Percentiles rank a stretch among this genome's conserved stretches.
Evolutionary conservation across 1,284 basidiomycete genomes (phyloP).

Genomic region (Moniliella sp.): DNA sequence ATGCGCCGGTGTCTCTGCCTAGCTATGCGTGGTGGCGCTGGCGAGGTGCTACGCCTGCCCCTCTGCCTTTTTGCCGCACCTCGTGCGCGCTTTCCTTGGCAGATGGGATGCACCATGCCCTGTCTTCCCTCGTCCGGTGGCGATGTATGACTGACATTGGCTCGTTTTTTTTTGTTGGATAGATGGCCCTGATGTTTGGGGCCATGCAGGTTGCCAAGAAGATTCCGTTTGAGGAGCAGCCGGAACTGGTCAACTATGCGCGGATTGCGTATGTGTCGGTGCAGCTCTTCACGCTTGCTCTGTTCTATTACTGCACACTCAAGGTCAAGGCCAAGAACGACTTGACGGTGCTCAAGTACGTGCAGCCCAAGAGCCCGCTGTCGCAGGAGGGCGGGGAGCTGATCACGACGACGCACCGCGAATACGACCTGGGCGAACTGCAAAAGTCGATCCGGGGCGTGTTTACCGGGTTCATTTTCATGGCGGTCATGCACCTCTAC

Average conservation of each 20-base stretch:
- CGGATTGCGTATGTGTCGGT: conserved; percentile 59
- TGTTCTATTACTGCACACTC: conserved; percentile 53
- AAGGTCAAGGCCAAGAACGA: conserved; percentile 1
- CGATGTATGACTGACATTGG: no score
- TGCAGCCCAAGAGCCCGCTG: background rate
- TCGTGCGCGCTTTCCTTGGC: no score
- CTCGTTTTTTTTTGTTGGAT: no score
- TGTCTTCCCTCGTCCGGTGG: no score
- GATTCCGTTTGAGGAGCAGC: conserved; percentile 67
- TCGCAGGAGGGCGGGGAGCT: background rate
- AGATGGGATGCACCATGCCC: no score
- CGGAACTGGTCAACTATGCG: conserved; percentile 57
- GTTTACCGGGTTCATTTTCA: background rate
- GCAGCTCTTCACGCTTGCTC: conserved; percentile 48
- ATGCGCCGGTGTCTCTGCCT: no score
- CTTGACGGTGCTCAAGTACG: background rate
- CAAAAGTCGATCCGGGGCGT: background rate
- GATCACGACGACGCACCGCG: background rate
- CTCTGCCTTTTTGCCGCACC: no score
- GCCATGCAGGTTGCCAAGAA: conserved; percentile 51
- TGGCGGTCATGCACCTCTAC: background rate
- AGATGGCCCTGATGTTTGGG: conserved; percentile 21
- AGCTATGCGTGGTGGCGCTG: no score
- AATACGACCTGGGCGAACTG: background rate
- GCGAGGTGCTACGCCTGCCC: no score